Evolutionary conservation across 805 yeast species (phyloP).

Genomic region (Pichia occidentalis): DNA sequence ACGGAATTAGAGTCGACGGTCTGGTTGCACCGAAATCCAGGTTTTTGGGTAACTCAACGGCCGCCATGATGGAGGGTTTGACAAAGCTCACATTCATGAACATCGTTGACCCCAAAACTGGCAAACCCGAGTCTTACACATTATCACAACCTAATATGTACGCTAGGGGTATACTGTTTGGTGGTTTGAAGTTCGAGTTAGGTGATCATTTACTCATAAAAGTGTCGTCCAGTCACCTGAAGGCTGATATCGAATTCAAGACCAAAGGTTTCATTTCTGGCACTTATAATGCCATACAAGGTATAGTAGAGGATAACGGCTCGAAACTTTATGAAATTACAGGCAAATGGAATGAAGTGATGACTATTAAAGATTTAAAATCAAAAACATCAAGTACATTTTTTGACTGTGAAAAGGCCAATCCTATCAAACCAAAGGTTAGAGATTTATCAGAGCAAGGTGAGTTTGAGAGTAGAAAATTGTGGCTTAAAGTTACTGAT

Average conservation of each 20-base stretch:
- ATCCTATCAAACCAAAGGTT: conserved; percentile 56
- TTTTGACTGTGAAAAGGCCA: conserved; percentile 54
- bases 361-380: conserved; percentile 54
- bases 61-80: conserved; percentile 93
- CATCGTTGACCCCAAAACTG: conserved; percentile 37
- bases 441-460: conserved; percentile 79
- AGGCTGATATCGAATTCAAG: conserved; percentile 86
- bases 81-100: conserved; percentile 67
- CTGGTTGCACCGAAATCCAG: conserved; percentile 78
- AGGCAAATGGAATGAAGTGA: conserved; percentile 92
- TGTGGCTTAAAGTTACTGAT: conserved; percentile 78
- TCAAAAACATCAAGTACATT: conserved; percentile 39
- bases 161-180: conserved; percentile 88
- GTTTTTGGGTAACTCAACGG: conserved; percentile 92
- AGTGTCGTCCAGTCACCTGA: conserved; percentile 50
- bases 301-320: conserved; percentile 52
- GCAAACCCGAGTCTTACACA: conserved; percentile 60
- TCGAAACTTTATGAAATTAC: conserved; percentile 57
- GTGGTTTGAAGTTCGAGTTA: conserved; percentile 80
- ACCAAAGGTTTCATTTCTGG: conserved; percentile 94
- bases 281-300: conserved; percentile 82
- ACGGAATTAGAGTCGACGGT: conserved; percentile 82
- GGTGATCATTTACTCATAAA: conserved; percentile 86
- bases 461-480: conserved; percentile 66
- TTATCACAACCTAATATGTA: conserved; percentile 95